Evolutionary conservation across 768 basidiomycete genomes (phyloP).

Genomic region (Floccularia luteovirens): DNA sequence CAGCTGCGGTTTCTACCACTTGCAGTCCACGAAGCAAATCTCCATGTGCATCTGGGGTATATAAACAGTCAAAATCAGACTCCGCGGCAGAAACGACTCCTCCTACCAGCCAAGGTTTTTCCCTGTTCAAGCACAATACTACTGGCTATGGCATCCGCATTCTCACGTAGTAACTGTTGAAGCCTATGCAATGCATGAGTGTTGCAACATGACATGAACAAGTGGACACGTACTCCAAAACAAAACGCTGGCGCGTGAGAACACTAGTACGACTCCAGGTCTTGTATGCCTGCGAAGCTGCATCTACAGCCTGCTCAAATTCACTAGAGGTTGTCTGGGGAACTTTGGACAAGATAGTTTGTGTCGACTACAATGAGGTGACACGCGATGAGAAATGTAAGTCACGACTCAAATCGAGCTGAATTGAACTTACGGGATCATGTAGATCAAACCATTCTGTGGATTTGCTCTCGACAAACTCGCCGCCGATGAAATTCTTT

Average conservation of each 20-base stretch:
- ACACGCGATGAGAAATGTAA: background rate
- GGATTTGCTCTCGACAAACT: constrained; percentile 79
- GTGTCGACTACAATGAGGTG: constrained; percentile 60
- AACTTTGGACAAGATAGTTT: constrained; percentile 82
- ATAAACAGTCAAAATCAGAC: constrained; percentile 1
- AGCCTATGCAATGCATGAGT: constrained; percentile 41
- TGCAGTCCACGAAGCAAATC: constrained; percentile 91
- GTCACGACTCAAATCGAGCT: constrained; percentile 4
- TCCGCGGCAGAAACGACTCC: background rate
- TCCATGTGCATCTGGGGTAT: constrained; percentile 75
- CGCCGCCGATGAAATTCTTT: constrained; percentile 87
- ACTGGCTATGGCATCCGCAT: constrained; percentile 78
- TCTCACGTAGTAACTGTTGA: constrained; percentile 78
- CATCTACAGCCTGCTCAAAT: constrained; percentile 76
- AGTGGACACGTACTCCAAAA: constrained; percentile 64
- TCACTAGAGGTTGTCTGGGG: constrained; percentile 82
- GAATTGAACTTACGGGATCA: constrained; percentile 63
- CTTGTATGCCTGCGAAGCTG: constrained; percentile 81
- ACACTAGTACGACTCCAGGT: constrained; percentile 85
- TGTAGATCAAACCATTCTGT: constrained; percentile 78
- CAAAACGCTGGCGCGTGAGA: constrained; percentile 80
- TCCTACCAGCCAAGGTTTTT: constrained; percentile 77
- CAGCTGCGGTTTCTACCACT: constrained; percentile 75
- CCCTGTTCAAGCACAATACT: constrained; percentile 96
- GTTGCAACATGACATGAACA: background rate